Base-by-base conservation (phyloP, 2,329 filamentous ascomycete species). In the Sarocladium strictum region DNA sequence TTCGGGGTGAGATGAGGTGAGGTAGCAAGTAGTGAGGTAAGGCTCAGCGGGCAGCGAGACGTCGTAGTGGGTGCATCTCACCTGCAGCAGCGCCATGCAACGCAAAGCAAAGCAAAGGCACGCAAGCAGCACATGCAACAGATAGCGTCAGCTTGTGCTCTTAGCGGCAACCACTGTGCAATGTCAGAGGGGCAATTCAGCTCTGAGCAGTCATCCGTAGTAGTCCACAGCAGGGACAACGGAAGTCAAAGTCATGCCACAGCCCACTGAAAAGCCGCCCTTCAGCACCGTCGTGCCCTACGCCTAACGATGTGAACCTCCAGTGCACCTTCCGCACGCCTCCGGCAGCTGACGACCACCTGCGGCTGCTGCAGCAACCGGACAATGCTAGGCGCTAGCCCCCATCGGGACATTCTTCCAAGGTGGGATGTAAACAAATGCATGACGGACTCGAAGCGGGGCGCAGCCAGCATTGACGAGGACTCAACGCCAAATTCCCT, bases 361-460 rank as follows among this genome's bases (percentile, higher is more conserved):
- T 49, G 43, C 35, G 47, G 47, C 47, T 51, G 47, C 47, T 51
- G 27, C 27, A 51, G 47, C 47, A 51, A 51, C 47, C 47, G 23
- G 43, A 6, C 26, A 19, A 32, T 27, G 43, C 43, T 11, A 29
- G 43, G 43, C 43, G 26, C 43, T 32, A 49, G 43, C 17, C 43
- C 43, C 23, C 10, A 3, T 49, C 29, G 43, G 43, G 23, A n/a
- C 5, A 12, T 10, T 17, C 17, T 19, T 29, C 23, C 21, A 21
- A 19, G 47, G 47, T 33, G 47, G 47, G 27, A 33, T 51, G 47
- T 51, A 51, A 51, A 51, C 47, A 51, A 51, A 51, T 35, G 47
- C 3, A 21, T 10, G 21, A 11, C 40, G 10, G 21, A 21, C 21
- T 4, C 4, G 40, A 17, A 15, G 21, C 3, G 17, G 15, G 7